These are phyloP conservation scores for Aspergillus eucalypticola DNA, from an alignment of 2,329 filamentous ascomycete genomes.

Conservation along the genomic window DNA sequence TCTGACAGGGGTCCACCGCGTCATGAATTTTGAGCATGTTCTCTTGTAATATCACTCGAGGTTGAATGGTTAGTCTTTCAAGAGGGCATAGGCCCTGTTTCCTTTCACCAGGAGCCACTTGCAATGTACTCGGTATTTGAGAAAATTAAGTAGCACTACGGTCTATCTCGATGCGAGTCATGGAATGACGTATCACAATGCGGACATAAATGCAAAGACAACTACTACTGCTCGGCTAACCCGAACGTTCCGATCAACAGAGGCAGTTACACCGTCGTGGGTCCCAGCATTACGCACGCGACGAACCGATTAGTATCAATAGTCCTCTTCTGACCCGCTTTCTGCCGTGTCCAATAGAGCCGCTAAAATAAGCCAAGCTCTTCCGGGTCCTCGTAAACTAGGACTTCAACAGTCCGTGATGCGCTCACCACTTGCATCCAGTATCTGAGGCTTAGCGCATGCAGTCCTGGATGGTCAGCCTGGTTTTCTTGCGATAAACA, in stretches of 20 bases:
- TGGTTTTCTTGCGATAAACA: neutral
- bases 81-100: neutral
- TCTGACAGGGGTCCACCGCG: slow-evolving; percentile 3
- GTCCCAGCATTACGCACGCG: neutral
- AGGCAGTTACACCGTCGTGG: neutral
- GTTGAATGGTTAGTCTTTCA: neutral
- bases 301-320: neutral
- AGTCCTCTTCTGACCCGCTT: neutral
- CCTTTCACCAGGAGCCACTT: neutral
- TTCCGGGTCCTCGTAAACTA: neutral
- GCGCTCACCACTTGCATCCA: neutral
- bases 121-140: neutral
- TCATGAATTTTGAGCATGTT: neutral
- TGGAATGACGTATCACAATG: slow-evolving; percentile 4
- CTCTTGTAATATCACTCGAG: neutral
- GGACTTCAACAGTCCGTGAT: neutral
- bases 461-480: slow-evolving; percentile 4
- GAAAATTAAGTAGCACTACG: neutral
- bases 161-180: neutral
- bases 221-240: slow-evolving; percentile 1
- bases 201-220: slow-evolving; percentile 1
- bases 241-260: neutral
- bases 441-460: neutral
- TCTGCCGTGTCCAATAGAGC: neutral
- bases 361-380: neutral